Base-by-base conservation (phyloP, 2,329 filamentous ascomycete genomes). In the Elsinoe australis region DNA sequence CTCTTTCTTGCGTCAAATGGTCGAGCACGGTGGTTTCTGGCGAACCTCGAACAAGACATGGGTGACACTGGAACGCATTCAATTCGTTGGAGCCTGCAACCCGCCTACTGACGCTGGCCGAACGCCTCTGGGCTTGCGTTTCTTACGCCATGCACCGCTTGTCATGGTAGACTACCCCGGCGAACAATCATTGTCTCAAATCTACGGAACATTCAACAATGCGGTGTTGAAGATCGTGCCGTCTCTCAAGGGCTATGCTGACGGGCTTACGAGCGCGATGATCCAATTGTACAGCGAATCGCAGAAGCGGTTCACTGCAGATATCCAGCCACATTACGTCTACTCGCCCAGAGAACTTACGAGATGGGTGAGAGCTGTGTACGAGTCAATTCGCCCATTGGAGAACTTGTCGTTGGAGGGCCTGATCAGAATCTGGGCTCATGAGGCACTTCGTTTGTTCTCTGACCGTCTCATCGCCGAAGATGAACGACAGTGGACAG, bases 101-200 rank as follows among this genome's bases (percentile, higher is more conserved):
- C 94, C 92, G 58, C 92, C 92, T 0, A 96, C 92, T 0, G 94
- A 98, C 68, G 89, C 89, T 57, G 92, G 92, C 19, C 88, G 92
- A 76, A 96, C 92, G 9, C 85, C 92, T 0, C 82, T 99, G 72
- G 92, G 87, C 34, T 81, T 87, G 42, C 79, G 92, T 58, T 99
- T 98, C 78, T 75, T 99, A 55, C 82, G 94, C 51, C 94, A 99
- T 65, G 88, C 92, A 12, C 92, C 92, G n/a, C 79, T 99, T 48
- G 85, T 99, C 67, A 98, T 99, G 94, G 94, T 99, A 33, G 92
- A 98, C 63, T 99, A 99, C 61, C 92, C 92, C 52, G 92, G 94
- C 59, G 88, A 98, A 69, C 74, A 88, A 34, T 98, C 94, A 3
- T 78, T 99, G 29, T 83, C 83, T 56, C 92, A 99, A 64, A 99